Base-by-base conservation (phyloP, 1,139 yeast genomes). In the Diutina rugosa region DNA sequence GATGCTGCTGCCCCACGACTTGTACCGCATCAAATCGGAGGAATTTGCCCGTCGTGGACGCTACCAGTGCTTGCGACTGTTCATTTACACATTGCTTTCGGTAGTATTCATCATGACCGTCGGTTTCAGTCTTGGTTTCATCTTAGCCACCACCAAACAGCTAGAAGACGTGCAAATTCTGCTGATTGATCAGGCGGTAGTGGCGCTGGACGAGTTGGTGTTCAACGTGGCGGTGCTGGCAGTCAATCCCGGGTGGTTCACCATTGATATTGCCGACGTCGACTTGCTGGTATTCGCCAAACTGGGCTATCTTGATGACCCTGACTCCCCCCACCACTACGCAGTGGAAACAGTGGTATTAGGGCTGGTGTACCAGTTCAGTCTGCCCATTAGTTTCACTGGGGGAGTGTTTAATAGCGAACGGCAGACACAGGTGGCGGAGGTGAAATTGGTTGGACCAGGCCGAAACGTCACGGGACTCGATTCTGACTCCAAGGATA, bases 271-370 rank as follows among this genome's bases (percentile, higher is more conserved):
- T 2, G 75, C 76, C 53, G 81, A 83, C 8, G 85, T 86, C 6
- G 95, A 90, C 63, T 68, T 93, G 54, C 97, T 91, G 66, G 76
- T 93, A 3, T 93, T 93, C 73, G 98, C 97, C 1, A 85, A 87
- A 63, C 82, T 95, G 56, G 79, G 84, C 6, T 82, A 80, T 64
- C 59, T 76, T 32, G 69, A 70, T 2, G 69, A 65, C 26, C 12
- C 54, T 3, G 29, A 38, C 6, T 16, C 46, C 9, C 60, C 59
- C 14, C 57, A 61, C 5, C 61, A 60, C n/a, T 59, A 57, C 6
- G 63, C 70, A 5, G 71, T 79, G 16, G 81, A 87, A 62, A 90
- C 97, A 0, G 83, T 91, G 47, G 72, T 90, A 29, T 73, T 91
- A 55, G 98, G 99, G 0, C 80, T 85, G 2, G 80, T 89, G 3